Percentiles rank a stretch among this genome's conserved stretches.
Conservation (phyloP, 345 rosid genomes). For the Cardamine resedifolia region DNA sequence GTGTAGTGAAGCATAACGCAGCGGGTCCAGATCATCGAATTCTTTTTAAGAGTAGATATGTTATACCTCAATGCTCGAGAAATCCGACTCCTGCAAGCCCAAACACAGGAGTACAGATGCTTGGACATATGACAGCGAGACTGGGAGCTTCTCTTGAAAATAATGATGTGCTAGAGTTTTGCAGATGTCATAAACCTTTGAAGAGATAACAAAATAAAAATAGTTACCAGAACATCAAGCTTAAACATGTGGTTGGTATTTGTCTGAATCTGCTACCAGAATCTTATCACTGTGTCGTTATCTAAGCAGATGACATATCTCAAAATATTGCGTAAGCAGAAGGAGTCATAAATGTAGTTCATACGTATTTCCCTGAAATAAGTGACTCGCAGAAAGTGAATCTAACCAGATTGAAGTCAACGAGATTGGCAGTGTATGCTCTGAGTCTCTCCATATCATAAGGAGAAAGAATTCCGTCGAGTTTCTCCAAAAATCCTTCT, state of each 20-base stretch:
- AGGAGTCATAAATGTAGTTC: constrained; percentile 1
- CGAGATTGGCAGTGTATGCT: constrained; percentile 75
- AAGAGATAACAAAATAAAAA: constrained; percentile 3
- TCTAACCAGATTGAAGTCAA: constrained; percentile 71
- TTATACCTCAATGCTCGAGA: constrained; percentile 70
- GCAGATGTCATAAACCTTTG: constrained; percentile 68
- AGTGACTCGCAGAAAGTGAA: background rate
- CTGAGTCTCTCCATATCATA: constrained; percentile 71
- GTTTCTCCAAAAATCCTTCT: constrained; percentile 58
- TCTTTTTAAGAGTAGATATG: background rate
- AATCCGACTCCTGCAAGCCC: constrained; percentile 76
- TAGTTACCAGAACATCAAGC: background rate
- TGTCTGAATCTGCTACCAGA: background rate
- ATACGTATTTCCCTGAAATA: background rate
- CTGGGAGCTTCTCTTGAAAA: constrained; percentile 81
- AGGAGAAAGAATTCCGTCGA: constrained; percentile 51
- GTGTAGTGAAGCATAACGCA: background rate
- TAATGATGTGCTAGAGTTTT: constrained; percentile 69
- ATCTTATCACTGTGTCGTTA: background rate
- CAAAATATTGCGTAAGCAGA: constrained; percentile 49
- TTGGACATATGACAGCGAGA: constrained; percentile 70
- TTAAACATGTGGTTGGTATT: background rate
- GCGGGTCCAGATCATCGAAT: background rate
- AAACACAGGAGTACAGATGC: constrained; percentile 80
- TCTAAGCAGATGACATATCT: constrained; percentile 22